A percentile compares a stretch with the other conserved stretches of the same genome.
Conservation (phyloP, 1,284 basidiomycete genomes). For the Ustilago nuda region DNA sequence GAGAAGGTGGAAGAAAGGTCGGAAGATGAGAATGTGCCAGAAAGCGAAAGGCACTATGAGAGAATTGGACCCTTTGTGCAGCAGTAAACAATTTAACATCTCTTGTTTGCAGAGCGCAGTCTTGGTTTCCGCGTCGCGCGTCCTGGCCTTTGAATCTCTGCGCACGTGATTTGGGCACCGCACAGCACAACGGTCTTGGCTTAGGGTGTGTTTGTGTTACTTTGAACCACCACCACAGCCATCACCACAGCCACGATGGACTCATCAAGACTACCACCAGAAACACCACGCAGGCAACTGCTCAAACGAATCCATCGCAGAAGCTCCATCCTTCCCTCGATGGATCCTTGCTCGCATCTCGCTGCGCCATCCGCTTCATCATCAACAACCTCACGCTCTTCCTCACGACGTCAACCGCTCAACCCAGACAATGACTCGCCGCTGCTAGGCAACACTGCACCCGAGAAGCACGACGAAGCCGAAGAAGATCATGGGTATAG, state of each 20-base stretch:
- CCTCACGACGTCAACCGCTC: slow-evolving; percentile 23
- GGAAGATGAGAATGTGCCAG: neutral
- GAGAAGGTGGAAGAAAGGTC: neutral
- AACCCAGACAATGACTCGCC: slow-evolving; percentile 15
- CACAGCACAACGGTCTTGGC: neutral
- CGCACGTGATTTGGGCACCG: neutral
- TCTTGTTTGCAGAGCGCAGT: neutral
- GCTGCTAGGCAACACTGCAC: slow-evolving; percentile 7
- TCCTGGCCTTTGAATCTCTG: slow-evolving; percentile 23
- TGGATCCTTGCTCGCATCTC: slow-evolving; percentile 23
- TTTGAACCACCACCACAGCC: slow-evolving; percentile 6
- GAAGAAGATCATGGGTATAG: slow-evolving; percentile 19
- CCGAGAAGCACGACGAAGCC: slow-evolving; percentile 29
- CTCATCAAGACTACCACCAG: slow-evolving; percentile 32
- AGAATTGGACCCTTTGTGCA: slow-evolving; percentile 2
- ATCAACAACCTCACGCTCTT: slow-evolving; percentile 18
- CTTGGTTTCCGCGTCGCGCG: slow-evolving; percentile 23
- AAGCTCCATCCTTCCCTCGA: slow-evolving; percentile 42
- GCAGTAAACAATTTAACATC: neutral
- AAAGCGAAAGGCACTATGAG: neutral
- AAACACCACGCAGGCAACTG: slow-evolving; percentile 50
- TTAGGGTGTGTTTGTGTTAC: slow-evolving; percentile 18
- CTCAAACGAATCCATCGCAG: slow-evolving; percentile 55
- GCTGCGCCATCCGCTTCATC: slow-evolving; percentile 18
- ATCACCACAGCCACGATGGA: slow-evolving; percentile 16